A percentile compares a stretch with the other conserved stretches of the same genome.
phyloP scores from a whole-genome alignment of 106 monocot genomes.

The Allium sativum region DNA sequence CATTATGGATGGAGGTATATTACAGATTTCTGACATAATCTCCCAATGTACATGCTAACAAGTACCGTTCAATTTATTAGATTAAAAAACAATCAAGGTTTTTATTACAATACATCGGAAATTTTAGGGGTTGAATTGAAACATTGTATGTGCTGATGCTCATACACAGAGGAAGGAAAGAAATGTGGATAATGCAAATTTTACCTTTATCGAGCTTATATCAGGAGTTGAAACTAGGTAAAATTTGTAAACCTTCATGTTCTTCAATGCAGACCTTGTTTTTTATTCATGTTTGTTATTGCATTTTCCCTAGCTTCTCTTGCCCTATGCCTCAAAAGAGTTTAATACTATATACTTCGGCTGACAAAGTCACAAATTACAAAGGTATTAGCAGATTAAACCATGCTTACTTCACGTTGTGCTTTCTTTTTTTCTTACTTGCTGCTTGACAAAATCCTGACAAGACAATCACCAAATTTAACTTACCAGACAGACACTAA shows the following conservation, averaged over 20 bases:
- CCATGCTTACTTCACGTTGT: slow-evolving; percentile 48
- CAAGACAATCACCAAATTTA: slow-evolving; percentile 3
- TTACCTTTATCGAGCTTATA: slow-evolving; percentile 68
- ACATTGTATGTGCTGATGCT: too few relatives aligned
- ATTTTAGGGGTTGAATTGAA: too few relatives aligned
- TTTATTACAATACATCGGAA: background rate
- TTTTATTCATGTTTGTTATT: slow-evolving; percentile 64
- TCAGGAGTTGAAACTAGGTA: slow-evolving; percentile 85
- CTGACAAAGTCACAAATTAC: too few relatives aligned
- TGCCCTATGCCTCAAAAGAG: too few relatives aligned
- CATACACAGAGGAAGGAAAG: too few relatives aligned
- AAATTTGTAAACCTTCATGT: slow-evolving; percentile 82
- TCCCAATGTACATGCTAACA: background rate
- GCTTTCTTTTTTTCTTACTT: slow-evolving; percentile 60
- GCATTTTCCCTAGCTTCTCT: slow-evolving; percentile 74
- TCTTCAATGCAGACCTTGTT: slow-evolving; percentile 63
- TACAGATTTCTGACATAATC: background rate
- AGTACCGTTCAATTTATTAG: too few relatives aligned
- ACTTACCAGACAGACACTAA: background rate
- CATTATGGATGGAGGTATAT: too few relatives aligned
- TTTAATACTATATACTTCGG: too few relatives aligned
- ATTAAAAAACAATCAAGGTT: too few relatives aligned
- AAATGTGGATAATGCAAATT: too few relatives aligned
- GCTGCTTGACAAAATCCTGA: slow-evolving; percentile 74
- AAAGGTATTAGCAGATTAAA: background rate